Evolutionary conservation across 495 filamentous ascomycete species (phyloP), one percentile per base, ranked within the genome.

Genomic region (Cairneyella variabilis): DNA sequence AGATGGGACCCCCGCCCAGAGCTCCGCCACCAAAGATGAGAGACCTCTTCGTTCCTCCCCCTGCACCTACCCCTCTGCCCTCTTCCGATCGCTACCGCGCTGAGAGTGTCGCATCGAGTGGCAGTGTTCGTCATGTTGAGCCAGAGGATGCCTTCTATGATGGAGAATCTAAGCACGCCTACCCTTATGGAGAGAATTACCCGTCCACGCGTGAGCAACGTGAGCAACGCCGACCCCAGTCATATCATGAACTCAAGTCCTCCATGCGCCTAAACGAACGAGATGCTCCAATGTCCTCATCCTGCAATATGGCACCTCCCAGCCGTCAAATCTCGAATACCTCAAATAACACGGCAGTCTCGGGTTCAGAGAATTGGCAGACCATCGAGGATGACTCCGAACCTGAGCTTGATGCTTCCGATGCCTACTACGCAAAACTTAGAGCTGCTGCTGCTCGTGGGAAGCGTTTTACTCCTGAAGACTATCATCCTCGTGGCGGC

Each of bases 281-380:
- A 43, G 53, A 66, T 25, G 51, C 52, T 1, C 64, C 69, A 28
- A 53, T 55, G 21, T 70, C 69, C 50, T 63, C 67, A 34, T 63
- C 67, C 36, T 69, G 70, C 22, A 62, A 66, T 5, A 73, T 76
- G 23, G 69, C 72, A 10, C 74, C 77, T 23, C 74, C 76, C 16
- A 76, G 71, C 27, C 71, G 88, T 52, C 86, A 91, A 56, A 83
- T 84, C n/a, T 90, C 88, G 3, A 83, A 80, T 53, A 80, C 83
- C 8, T 87, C 78, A 14, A 65, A 72, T 25, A 80, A 77, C 55
- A 89, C 86, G 0, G 74, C 71, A 3, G 76, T 84, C 2, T 86
- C 87, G 10, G 89, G 89, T 2, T 92, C 88, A 0, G 91, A 96
- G 69, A 97, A 97, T 66, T 97, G 91, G 91, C 90, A 97, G 71